Evolutionary conservation across 2,329 filamentous ascomycete genomes (phyloP), one percentile per base, ranked within the genome.

Genomic region (Ascochyta rabiei): DNA sequence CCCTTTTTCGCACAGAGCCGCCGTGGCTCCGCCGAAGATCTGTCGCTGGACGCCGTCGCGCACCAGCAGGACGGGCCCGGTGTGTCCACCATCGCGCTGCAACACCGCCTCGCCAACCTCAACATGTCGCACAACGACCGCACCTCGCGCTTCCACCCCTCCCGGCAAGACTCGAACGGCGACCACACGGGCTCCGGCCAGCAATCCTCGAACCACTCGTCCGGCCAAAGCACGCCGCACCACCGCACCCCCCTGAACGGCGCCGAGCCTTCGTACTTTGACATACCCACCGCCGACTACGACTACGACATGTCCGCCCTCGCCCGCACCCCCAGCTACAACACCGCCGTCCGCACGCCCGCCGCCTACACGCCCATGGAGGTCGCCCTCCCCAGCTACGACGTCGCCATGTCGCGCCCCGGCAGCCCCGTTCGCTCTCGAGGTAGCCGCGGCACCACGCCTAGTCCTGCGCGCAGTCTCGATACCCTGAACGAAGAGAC

Each of bases 21-120:
- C 51, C 84, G 88, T 41, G 88, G 89, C 6, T 98, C 93, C 0
- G 79, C 83, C 9, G 95, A 98, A 66, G 93, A 97, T 69, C 80
- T 98, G 21, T 80, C 84, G 42, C 62, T 90, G n/a, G 66, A 75
- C 51, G 66, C 64, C 37, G 72, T 64, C 56, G 76, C 70, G 8
- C 62, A 69, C 18, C 56, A 64, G 39, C 59, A 61, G 16, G 67
- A 66, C 7, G 75, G 73, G 28, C 52, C 52, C n/a, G 79, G 78
- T 38, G 76, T 76, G 74, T 75, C 88, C 75, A 75, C 87, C 75
- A 77, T 76, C n/a, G 81, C 81, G 48, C 81, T 96, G 56, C 90
- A 93, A 58, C 87, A 86, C 67, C 86, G 93, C 53, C 78, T 88
- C 31, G 77, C 79, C 21, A 79, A 81, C 56, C 79, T 88, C 48